Conservation (phyloP, 352 stramenopile genomes). For the Stramenopiles sp. region DNA sequence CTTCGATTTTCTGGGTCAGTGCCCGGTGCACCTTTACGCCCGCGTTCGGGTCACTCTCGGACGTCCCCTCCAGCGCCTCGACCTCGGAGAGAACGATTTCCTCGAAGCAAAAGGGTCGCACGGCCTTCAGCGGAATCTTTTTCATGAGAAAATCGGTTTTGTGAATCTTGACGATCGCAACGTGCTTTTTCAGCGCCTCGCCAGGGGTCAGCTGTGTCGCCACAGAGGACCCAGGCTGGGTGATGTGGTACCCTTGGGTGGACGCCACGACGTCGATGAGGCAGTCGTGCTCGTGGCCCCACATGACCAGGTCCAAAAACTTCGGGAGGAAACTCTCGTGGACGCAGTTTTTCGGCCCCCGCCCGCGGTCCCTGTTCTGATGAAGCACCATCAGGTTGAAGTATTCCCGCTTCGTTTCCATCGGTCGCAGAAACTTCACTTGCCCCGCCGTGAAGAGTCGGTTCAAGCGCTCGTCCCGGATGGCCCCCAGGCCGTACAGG, state of each 20-base stretch:
- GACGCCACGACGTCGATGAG: constrained; percentile 74
- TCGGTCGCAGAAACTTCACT: constrained; percentile 70
- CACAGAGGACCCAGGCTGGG: constrained; percentile 84
- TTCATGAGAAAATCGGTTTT: constrained; percentile 64
- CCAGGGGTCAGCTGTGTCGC: constrained; percentile 78
- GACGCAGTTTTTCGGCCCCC: constrained; percentile 84
- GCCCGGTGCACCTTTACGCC: constrained; percentile 42
- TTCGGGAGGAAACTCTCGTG: constrained; percentile 91
- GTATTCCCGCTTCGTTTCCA: constrained; percentile 36
- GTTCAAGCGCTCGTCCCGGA: constrained; percentile 93
- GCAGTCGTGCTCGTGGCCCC: constrained; percentile 96
- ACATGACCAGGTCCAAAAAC: constrained; percentile 92
- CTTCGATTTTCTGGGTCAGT: constrained; percentile 32
- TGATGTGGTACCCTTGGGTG: constrained; percentile 71
- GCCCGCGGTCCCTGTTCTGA: constrained; percentile 85
- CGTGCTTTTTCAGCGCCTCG: constrained; percentile 47
- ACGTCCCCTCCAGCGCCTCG: constrained; percentile 24
- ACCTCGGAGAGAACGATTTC: constrained; percentile 64
- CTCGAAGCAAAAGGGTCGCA: constrained; percentile 74
- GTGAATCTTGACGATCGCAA: constrained; percentile 62
- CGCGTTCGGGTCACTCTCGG: constrained; percentile 51
- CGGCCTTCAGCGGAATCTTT: constrained; percentile 52
- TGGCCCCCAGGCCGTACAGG: constrained; percentile 90
- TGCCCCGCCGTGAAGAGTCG: constrained; percentile 87
- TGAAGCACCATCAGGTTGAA: constrained; percentile 98